These are phyloP conservation scores for Sporothrix mexicana DNA, from an alignment of 2,329 filamentous ascomycete genomes.

Conservation along the genomic window DNA sequence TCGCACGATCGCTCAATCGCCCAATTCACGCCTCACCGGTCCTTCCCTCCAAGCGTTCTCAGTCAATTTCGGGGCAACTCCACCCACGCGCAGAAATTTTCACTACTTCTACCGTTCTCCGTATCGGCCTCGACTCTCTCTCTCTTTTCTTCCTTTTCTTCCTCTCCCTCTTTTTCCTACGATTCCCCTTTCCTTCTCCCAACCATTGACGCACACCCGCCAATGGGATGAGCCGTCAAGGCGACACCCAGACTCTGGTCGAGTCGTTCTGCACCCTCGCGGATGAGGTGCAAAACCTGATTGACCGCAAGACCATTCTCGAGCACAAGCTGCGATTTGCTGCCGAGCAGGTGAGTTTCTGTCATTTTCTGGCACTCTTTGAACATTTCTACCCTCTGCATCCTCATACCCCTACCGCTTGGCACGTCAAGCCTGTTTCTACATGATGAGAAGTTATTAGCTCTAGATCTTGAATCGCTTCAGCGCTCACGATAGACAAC, in stretches of 20 bases:
- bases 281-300: slow-evolving; percentile 67
- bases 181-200: background rate
- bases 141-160: slow-evolving; percentile 25
- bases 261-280: slow-evolving; percentile 69
- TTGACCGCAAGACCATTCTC: slow-evolving; percentile 67
- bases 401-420: background rate
- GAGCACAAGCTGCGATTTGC: slow-evolving; percentile 71
- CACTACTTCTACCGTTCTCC: slow-evolving; percentile 7
- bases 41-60: background rate
- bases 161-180: slow-evolving; percentile 24
- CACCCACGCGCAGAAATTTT: slow-evolving; percentile 24
- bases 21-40: background rate
- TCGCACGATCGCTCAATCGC: background rate
- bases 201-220: background rate
- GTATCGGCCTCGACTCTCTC: slow-evolving; percentile 32
- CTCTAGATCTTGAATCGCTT: slow-evolving; percentile 83
- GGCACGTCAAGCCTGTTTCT: slow-evolving; percentile 29
- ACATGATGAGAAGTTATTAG: slow-evolving; percentile 64
- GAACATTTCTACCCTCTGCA: background rate
- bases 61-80: slow-evolving; percentile 7
- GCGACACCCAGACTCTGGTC: slow-evolving; percentile 62
- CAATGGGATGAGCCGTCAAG: slow-evolving; percentile 51
- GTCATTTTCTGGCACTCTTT: background rate
- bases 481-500: slow-evolving; percentile 67
- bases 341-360: slow-evolving; percentile 65